Evolutionary conservation across 1,139 yeast genomes (phyloP), one percentile per base, ranked within the genome.

Genomic region (Lodderomyces jiufengensis): DNA sequence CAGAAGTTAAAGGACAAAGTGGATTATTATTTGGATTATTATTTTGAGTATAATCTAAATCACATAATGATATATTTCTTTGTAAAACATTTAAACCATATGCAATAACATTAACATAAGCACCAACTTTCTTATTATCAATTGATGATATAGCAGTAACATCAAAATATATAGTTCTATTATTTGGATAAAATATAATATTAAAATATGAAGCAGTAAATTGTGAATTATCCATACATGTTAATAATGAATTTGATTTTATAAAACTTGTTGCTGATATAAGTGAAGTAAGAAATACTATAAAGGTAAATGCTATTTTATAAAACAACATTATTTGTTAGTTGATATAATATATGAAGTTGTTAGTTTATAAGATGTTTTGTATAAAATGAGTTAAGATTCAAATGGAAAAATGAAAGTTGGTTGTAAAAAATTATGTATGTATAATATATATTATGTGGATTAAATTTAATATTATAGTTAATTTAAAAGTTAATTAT

Each of bases 201-300:
- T 85, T 84, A 53, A 94, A 90, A 47, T 70, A 76, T n/a, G 90
- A 76, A 5, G 97, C 94, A 1, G 95, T 80, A 55, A 94, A 80
- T 56, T 80, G 83, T 9, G 98, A 90, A 59, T 84, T 69, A 38
- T 80, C 83, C 95, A 88, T 88, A 66, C 99, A 92, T 33, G 98
- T 85, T 49, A 90, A 67, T 48, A 94, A 70, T n/a, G 97, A 87
- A 10, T 77, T 61, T 1, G 96, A 74, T 43, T 64, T 61, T 45
- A 82, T 63, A 43, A 52, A 63, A 24, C 44, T 45, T 23, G 39
- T 43, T 21, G 61, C 68, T 6, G 43, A 16, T 13, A 49, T 52
- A 6, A 46, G 13, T 11, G 42, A 37, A 13, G 47, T 29, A 10
- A 52, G 27, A 26, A 39, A 39, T 13, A 47, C 25, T 22, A 16